Percentiles rank a stretch among this genome's conserved stretches.
These are phyloP conservation scores for Rubia occidens DNA, from an alignment of 305 asterid species.

Conservation along the genomic window DNA sequence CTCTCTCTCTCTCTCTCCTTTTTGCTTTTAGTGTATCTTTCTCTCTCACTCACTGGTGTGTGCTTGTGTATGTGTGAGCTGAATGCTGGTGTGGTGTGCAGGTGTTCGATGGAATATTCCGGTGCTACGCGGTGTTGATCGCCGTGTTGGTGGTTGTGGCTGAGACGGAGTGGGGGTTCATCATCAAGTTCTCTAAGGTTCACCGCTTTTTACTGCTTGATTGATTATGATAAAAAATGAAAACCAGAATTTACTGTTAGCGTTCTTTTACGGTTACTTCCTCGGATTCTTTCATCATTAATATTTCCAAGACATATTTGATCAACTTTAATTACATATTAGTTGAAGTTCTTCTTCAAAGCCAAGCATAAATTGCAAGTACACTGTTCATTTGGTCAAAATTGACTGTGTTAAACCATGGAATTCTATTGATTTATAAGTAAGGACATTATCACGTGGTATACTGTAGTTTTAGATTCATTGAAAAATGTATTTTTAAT, in stretches of 20 bases:
- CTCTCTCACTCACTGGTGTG: not conserved
- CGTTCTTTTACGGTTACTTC: not conserved
- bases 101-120: slow-evolving; percentile 90
- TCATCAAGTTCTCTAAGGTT: slow-evolving; percentile 72
- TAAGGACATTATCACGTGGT: too few species aligned
- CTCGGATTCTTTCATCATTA: too few species aligned
- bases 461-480: too few species aligned
- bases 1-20: not conserved
- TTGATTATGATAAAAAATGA: not conserved
- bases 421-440: too few species aligned
- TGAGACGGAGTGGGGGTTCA: slow-evolving; percentile 79
- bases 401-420: too few species aligned
- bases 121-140: slow-evolving; percentile 75
- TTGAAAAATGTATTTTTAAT: too few species aligned
- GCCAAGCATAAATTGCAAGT: too few species aligned
- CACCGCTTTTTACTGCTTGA: not conserved
- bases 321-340: too few species aligned
- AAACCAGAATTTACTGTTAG: not conserved
- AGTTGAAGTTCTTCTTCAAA: too few species aligned
- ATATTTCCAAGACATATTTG: too few species aligned
- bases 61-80: not conserved
- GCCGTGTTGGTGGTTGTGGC: slow-evolving; percentile 68
- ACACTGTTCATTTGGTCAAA: too few species aligned
- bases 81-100: slow-evolving; percentile 7
- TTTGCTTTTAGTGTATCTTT: not conserved